Conservation (phyloP, 2,329 filamentous ascomycete genomes). For the Penicillium sp. region DNA sequence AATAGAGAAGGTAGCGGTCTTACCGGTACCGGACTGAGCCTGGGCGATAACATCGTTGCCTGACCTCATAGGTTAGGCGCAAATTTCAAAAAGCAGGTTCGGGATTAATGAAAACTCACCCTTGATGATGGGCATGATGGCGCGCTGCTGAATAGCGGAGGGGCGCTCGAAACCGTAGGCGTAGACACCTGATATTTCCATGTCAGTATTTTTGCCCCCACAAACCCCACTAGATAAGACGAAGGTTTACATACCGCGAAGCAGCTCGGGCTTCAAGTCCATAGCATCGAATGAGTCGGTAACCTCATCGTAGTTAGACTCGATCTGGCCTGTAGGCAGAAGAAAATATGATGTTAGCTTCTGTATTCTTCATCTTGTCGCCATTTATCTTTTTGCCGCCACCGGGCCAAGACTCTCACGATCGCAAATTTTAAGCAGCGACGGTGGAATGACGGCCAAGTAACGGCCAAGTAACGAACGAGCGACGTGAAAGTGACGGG, state of each 20-base stretch:
- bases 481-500: constrained; percentile 10
- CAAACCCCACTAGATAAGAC: constrained; percentile 23
- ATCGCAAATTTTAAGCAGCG: neutral
- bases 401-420: constrained; percentile 7
- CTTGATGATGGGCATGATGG: constrained; percentile 99
- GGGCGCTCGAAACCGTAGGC: constrained; percentile 99
- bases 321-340: constrained; percentile 79
- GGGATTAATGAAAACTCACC: constrained; percentile 57
- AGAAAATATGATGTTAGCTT: constrained; percentile 19
- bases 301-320: constrained; percentile 99
- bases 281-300: constrained; percentile 99
- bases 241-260: constrained; percentile 68
- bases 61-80: constrained; percentile 37
- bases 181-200: constrained; percentile 69
- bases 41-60: constrained; percentile 99
- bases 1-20: constrained; percentile 99
- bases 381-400: constrained; percentile 1
- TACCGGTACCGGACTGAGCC: constrained; percentile 99
- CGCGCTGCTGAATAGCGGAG: constrained; percentile 99
- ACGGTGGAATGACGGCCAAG: neutral
- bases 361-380: constrained; percentile 11
- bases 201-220: constrained; percentile 27
- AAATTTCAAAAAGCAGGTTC: neutral
- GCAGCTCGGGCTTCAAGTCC: constrained; percentile 94
- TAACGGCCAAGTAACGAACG: neutral